These are phyloP conservation scores for Cryptosporidium parvum DNA, from an alignment of 169 alveolate genomes.

Conservation along the genomic window DNA sequence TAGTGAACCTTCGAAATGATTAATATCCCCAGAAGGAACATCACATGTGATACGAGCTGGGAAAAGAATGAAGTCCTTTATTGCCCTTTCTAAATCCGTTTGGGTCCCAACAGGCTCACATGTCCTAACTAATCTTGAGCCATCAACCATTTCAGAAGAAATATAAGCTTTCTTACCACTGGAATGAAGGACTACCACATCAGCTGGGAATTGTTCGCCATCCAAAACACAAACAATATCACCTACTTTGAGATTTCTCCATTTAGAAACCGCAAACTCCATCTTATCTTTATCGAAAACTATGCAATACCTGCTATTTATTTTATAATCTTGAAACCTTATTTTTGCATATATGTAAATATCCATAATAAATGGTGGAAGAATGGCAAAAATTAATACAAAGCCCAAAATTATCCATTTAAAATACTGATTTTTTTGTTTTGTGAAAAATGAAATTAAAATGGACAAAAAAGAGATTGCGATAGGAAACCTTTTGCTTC, in stretches of 20 bases:
- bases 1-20: constrained; percentile 64
- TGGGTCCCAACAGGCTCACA: constrained; percentile 64
- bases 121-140: constrained; percentile 64
- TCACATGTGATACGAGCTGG: constrained; percentile 57
- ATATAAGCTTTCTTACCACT: constrained; percentile 73
- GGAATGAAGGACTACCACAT: constrained; percentile 69
- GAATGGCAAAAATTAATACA: constrained; percentile 30
- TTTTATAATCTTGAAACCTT: constrained; percentile 26
- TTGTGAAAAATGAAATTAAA: constrained; percentile 1
- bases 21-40: constrained; percentile 66
- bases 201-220: constrained; percentile 74
- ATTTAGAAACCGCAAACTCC: constrained; percentile 50
- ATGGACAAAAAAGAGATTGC: constrained; percentile 18
- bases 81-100: constrained; percentile 66
- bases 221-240: constrained; percentile 62
- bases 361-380: constrained; percentile 60
- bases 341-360: constrained; percentile 13
- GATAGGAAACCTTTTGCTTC: constrained; percentile 29
- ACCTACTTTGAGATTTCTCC: constrained; percentile 63
- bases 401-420: constrained; percentile 44
- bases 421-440: not conserved
- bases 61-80: constrained; percentile 39
- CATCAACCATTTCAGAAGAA: constrained; percentile 65
- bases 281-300: constrained; percentile 57
- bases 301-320: constrained; percentile 55